Evolutionary conservation across 192 early-diverging fungal genomes (phyloP).

Genomic region (Coemansia sp.): DNA sequence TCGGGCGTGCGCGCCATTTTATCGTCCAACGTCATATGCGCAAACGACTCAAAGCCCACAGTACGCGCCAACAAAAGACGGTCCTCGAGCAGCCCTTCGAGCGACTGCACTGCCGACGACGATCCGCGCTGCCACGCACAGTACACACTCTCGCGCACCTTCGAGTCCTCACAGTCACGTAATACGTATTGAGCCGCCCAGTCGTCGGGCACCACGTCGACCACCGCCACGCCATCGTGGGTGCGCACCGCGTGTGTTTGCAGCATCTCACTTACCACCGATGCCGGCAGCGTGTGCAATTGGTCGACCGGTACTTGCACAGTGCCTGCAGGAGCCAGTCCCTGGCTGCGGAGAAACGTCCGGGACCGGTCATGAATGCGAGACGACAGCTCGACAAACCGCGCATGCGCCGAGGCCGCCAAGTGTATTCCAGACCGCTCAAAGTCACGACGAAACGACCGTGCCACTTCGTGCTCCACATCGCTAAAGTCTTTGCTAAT

Average conservation of each 20-base stretch:
- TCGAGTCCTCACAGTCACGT: slow-evolving; percentile 59
- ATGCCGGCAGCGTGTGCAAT: slow-evolving; percentile 60
- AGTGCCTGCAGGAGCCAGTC: slow-evolving; percentile 7
- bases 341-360: slow-evolving; percentile 61
- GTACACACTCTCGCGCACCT: slow-evolving; percentile 71
- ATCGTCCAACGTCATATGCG: slow-evolving; percentile 79
- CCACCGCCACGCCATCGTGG: slow-evolving; percentile 30
- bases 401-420: slow-evolving; percentile 58
- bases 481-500: slow-evolving; percentile 59
- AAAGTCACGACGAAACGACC: slow-evolving; percentile 86
- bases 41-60: slow-evolving; percentile 80
- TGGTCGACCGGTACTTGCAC: slow-evolving; percentile 44
- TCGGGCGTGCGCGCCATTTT: slow-evolving; percentile 91
- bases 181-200: slow-evolving; percentile 44
- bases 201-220: slow-evolving; percentile 32
- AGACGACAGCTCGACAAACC: slow-evolving; percentile 83
- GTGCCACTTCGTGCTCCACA: slow-evolving; percentile 74
- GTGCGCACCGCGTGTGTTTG: slow-evolving; percentile 29
- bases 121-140: slow-evolving; percentile 71
- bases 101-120: slow-evolving; percentile 59
- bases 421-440: slow-evolving; percentile 95
- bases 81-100: slow-evolving; percentile 75
- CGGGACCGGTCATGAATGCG: slow-evolving; percentile 75
- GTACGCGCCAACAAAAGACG: slow-evolving; percentile 72
- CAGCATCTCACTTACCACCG: slow-evolving; percentile 57